A percentile compares a stretch with the other conserved stretches of the same genome.
These are phyloP conservation scores for Verticillium isaacii DNA, from an alignment of 2,329 filamentous ascomycete genomes.

Conservation along the genomic window DNA sequence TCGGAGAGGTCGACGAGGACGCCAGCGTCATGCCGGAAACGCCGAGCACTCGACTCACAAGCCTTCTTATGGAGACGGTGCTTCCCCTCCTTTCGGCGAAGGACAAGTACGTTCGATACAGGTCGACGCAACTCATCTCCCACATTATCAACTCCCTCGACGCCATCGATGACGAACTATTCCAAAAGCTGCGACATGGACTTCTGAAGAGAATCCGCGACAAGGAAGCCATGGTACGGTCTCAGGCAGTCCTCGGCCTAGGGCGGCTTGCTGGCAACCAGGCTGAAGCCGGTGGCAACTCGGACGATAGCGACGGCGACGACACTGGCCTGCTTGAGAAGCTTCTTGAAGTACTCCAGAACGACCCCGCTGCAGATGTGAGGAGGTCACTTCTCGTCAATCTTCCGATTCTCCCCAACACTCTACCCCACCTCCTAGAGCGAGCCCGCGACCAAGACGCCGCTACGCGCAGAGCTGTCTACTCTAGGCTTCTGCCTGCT, in stretches of 20 bases:
- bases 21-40: constrained; percentile 73
- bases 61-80: constrained; percentile 66
- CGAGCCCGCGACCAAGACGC: constrained; percentile 85
- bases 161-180: constrained; percentile 87
- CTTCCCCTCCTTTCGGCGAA: constrained; percentile 77
- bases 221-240: constrained; percentile 87
- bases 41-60: constrained; percentile 74
- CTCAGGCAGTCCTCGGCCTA: constrained; percentile 89
- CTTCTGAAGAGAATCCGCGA: constrained; percentile 84
- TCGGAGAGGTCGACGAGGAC: constrained; percentile 61
- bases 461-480: constrained; percentile 77
- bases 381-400: constrained; percentile 84
- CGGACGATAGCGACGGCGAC: constrained; percentile 63
- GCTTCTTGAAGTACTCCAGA: constrained; percentile 82
- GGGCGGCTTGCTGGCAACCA: constrained; percentile 77
- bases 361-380: constrained; percentile 92
- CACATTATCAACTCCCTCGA: constrained; percentile 91
- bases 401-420: constrained; percentile 77
- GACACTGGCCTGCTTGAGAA: constrained; percentile 72
- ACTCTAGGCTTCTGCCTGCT: constrained; percentile 79
- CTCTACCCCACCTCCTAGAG: constrained; percentile 83
- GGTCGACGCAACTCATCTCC: constrained; percentile 83
- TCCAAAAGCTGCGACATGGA: constrained; percentile 73
- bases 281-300: constrained; percentile 63
- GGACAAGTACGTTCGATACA: constrained; percentile 88